These are phyloP conservation scores for Rhodotorula sp. DNA, from an alignment of 1,284 basidiomycete species.

Conservation along the genomic window DNA sequence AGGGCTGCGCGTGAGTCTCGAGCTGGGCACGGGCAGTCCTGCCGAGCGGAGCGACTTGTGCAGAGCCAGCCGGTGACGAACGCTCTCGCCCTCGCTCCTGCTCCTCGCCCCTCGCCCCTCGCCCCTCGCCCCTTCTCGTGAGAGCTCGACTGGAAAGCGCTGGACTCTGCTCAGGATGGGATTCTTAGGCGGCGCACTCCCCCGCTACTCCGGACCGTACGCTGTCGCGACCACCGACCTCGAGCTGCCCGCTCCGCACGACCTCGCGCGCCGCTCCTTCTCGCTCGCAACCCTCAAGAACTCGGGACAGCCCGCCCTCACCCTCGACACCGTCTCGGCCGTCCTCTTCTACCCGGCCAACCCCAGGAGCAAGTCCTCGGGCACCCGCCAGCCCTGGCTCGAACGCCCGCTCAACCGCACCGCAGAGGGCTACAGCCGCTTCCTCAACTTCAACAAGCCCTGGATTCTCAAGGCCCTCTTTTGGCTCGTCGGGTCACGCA, in stretches of 20 bases:
- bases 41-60: no score
- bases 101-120: no score
- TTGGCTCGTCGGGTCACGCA: slow-evolving; percentile 12
- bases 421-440: slow-evolving; percentile 28
- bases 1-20: neutral
- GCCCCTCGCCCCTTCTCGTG: neutral
- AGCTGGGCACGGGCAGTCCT: neutral
- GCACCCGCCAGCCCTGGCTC: slow-evolving; percentile 18
- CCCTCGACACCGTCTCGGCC: slow-evolving; percentile 53
- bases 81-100: neutral
- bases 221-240: slow-evolving; percentile 32
- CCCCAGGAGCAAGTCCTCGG: neutral
- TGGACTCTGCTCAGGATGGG: slow-evolving; percentile 10
- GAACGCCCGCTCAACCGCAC: slow-evolving; percentile 18
- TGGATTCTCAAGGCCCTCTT: slow-evolving; percentile 25
- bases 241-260: slow-evolving; percentile 21
- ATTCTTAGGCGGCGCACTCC: slow-evolving; percentile 45
- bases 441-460: slow-evolving; percentile 5
- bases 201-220: slow-evolving; percentile 29
- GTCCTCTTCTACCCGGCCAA: slow-evolving; percentile 54
- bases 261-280: slow-evolving; percentile 5
- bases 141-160: neutral
- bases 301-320: slow-evolving; percentile 40
- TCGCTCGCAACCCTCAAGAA: slow-evolving; percentile 46
- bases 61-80: neutral